Base-by-base conservation (phyloP, 2,329 filamentous ascomycete species). In the Colletotrichum coccodes region DNA sequence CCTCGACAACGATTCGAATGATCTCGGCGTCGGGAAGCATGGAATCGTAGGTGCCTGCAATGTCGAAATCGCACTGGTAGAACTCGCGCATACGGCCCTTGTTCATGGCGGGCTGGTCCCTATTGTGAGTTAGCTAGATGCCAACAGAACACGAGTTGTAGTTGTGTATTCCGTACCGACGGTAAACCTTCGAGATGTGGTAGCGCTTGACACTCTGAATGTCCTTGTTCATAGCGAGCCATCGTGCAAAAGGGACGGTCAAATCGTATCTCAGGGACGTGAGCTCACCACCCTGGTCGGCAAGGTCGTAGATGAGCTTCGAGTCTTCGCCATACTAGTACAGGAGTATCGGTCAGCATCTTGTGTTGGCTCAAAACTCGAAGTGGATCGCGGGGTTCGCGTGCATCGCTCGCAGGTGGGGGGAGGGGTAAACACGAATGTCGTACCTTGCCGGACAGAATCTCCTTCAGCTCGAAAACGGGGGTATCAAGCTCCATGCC, bases 51-150 rank as follows among this genome's bases (percentile, higher is more conserved):
- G 84, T 85, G 70, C 95, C 94, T 14, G 95, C 95, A 81, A 98
- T 95, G 52, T 98, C 95, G 77, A 98, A 97, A 82, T 98, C 95
- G 83, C 95, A 98, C 81, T 98, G 95, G 84, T 97, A 97, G 81
- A 97, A 97, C 82, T 98, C 95, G 76, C 95, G 89, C 92, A 97
- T 96, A 61, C 95, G 90, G 59, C 95, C 95, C 79, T 97, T 96
- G 71, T 92, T 93, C 83, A 98, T 94, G 70, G 94, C 92, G 23
- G 92, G 92, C 79, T 93, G 91, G 78, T 94, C 92, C 77, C 92
- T 65, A 6, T 14, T 12, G 14, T 18, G n/a, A 42, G 84, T 72
- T 91, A 70, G 68, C 42, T 32, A 57, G 34, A 16, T 18, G 56
- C 38, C 1, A n/a, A n/a, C 16, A 50, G 9, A 11, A 18, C 1